Percentiles rank a stretch among this genome's conserved stretches.
These are phyloP conservation scores for Claviceps arundinis DNA, from an alignment of 2,329 filamentous ascomycete genomes.

Conservation along the genomic window DNA sequence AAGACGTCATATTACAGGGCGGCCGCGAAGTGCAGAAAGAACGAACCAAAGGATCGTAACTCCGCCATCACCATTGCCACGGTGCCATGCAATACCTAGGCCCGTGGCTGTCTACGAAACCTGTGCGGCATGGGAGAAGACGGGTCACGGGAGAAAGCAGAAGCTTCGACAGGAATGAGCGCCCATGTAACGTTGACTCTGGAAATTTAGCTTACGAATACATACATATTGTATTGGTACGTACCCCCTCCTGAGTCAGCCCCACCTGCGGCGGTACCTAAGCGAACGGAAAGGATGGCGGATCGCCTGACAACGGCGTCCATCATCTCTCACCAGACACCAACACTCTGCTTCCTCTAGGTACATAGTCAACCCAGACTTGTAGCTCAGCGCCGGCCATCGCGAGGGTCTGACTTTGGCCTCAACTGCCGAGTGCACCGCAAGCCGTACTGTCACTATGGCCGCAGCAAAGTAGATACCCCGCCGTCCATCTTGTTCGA, in stretches of 20 bases:
- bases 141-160: background rate
- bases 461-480: slow-evolving; percentile 11
- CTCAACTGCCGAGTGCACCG: background rate
- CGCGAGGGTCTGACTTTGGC: background rate
- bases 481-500: slow-evolving; percentile 10
- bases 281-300: too few species aligned
- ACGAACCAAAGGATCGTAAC: background rate
- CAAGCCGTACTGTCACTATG: slow-evolving; percentile 4
- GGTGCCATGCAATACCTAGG: too few species aligned
- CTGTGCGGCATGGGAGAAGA: background rate
- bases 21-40: background rate
- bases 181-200: slow-evolving; percentile 10
- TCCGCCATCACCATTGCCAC: too few species aligned
- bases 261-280: too few species aligned
- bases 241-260: too few species aligned
- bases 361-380: too few species aligned
- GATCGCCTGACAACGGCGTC: too few species aligned
- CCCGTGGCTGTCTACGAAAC: too few species aligned
- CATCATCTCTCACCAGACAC: too few species aligned
- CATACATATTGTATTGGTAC: too few species aligned
- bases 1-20: background rate
- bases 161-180: background rate
- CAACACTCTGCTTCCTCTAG: too few species aligned
- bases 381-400: background rate
- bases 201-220: too few species aligned